Conservation (phyloP, 768 basidiomycete genomes). For the Exsudoporus frostii region DNA sequence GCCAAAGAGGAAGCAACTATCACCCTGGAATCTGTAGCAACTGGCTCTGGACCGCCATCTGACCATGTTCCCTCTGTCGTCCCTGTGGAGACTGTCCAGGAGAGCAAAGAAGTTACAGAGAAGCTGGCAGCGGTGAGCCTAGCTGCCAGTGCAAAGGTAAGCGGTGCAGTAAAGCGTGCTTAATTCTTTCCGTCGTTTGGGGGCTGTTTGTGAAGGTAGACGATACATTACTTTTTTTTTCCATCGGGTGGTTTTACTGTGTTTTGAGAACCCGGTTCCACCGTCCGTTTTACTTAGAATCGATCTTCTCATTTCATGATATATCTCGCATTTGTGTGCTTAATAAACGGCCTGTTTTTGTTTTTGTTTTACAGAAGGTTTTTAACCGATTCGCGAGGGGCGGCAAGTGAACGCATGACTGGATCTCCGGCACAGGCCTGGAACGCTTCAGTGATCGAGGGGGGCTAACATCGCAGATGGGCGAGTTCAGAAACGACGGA, state of each 20-base stretch:
- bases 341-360: constrained; percentile 20
- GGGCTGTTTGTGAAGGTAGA: background rate
- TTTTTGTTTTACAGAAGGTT: constrained; percentile 25
- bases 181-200: constrained; percentile 12
- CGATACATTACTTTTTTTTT: background rate
- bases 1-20: background rate
- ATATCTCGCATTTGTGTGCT: constrained; percentile 10
- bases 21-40: constrained; percentile 1
- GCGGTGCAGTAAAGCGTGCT: constrained; percentile 8
- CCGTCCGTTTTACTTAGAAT: constrained; percentile 1
- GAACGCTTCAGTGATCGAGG: background rate
- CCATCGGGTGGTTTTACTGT: background rate
- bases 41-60: background rate
- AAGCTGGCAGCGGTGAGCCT: constrained; percentile 27
- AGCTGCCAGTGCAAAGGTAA: constrained; percentile 32
- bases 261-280: background rate
- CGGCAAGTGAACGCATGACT: constrained; percentile 20
- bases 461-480: background rate
- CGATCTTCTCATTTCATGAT: background rate
- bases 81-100: constrained; percentile 13
- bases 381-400: constrained; percentile 23
- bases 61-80: background rate
- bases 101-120: constrained; percentile 25
- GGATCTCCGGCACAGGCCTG: background rate
- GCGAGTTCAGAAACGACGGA: background rate